Percentiles rank a stretch among this genome's conserved stretches.
Evolutionary conservation across 2,329 filamentous ascomycete genomes (phyloP).

Genomic region (Pseudogymnoascus pannorum): DNA sequence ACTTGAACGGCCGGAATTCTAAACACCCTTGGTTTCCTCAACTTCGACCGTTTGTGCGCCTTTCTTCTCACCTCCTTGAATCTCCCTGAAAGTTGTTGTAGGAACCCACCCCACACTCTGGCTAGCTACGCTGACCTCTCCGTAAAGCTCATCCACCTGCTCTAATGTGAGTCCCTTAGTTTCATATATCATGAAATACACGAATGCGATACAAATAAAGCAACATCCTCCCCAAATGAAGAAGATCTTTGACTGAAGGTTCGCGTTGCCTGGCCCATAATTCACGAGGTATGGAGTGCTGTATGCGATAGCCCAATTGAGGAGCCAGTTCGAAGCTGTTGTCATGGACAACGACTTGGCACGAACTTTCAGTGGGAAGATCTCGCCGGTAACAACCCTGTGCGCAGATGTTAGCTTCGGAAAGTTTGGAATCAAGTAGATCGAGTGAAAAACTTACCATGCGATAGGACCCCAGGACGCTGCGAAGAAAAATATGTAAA

Average conservation of each 20-base stretch:
- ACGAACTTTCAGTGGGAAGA: conserved; percentile 62
- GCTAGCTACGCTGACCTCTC: conserved; percentile 62
- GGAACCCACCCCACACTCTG: conserved; percentile 53
- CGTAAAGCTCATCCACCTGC: conserved; percentile 74
- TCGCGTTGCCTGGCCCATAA: conserved; percentile 55
- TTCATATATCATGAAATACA: conserved; percentile 69
- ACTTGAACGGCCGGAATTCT: no score
- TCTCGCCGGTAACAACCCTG: conserved; percentile 67
- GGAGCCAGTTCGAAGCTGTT: conserved; percentile 69
- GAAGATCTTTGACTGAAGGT: conserved; percentile 67
- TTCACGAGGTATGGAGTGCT: conserved; percentile 75
- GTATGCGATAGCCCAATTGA: conserved; percentile 77
- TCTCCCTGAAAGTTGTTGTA: conserved; percentile 21
- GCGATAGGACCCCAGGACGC: conserved; percentile 69
- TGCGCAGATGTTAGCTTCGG: no score
- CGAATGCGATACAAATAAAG: conserved; percentile 61
- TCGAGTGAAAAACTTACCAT: conserved; percentile 37
- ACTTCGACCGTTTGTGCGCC: no score
- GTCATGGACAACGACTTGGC: conserved; percentile 70
- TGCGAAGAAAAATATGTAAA: conserved; percentile 76
- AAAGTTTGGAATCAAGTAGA: conserved; percentile 15
- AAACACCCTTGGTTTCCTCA: no score
- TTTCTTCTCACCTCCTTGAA: neutral
- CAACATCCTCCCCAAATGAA: conserved; percentile 78
- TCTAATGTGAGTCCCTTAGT: conserved; percentile 70